Conservation (phyloP, 768 basidiomycete genomes). For the Naganishia friedmannii region DNA sequence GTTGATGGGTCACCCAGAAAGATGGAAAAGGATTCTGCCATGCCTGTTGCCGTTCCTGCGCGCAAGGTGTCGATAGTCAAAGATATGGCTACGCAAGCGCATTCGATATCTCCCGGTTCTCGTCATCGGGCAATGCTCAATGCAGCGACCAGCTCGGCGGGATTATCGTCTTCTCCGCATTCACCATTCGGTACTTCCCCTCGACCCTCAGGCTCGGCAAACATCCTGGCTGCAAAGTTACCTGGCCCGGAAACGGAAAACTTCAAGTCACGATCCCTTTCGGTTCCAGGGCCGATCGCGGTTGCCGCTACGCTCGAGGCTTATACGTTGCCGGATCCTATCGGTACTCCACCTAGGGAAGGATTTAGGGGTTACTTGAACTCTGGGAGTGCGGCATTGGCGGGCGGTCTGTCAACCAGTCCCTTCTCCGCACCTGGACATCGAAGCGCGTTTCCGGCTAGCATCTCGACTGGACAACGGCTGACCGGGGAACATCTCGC, state of each 20-base stretch:
- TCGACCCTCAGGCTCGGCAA: slow-evolving; percentile 48
- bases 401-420: slow-evolving; percentile 7
- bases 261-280: slow-evolving; percentile 43
- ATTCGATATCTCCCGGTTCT: slow-evolving; percentile 59
- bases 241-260: slow-evolving; percentile 32
- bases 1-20: background rate
- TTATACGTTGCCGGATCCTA: slow-evolving; percentile 68
- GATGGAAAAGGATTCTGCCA: background rate
- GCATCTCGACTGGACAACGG: background rate
- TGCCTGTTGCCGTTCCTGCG: slow-evolving; percentile 6
- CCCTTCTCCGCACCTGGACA: slow-evolving; percentile 25
- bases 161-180: slow-evolving; percentile 13
- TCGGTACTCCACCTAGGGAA: slow-evolving; percentile 70
- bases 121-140: slow-evolving; percentile 16
- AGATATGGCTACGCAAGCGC: slow-evolving; percentile 39
- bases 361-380: slow-evolving; percentile 10
- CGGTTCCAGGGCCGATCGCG: slow-evolving; percentile 49
- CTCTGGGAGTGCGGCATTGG: slow-evolving; percentile 12
- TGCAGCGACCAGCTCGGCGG: slow-evolving; percentile 3
- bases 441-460: slow-evolving; percentile 11
- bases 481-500: background rate
- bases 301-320: slow-evolving; percentile 34
- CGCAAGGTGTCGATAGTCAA: slow-evolving; percentile 14
- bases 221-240: slow-evolving; percentile 20
- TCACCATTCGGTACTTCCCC: slow-evolving; percentile 23